Evolutionary conservation across 371 early-diverging fungal genomes (phyloP), one percentile per base, ranked within the genome.

Genomic region (Nematocida major): DNA sequence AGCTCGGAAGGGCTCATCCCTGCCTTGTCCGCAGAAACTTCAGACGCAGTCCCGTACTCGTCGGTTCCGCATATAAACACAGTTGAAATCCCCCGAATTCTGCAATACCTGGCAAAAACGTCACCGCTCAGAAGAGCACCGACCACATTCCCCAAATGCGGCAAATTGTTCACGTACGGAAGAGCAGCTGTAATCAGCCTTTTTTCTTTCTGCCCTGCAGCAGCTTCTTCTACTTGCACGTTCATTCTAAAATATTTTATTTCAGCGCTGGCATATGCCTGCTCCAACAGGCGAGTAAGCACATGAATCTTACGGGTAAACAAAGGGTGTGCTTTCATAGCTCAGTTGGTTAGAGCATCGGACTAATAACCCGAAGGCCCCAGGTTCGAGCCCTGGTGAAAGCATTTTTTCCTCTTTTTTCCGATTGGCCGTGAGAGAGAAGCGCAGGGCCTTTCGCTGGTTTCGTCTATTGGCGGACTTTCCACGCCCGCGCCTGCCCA

Each of bases 11-110:
- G 95, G 2, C 54, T 42, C 18, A 28, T 54, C 7, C 70, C 79
- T 28, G 62, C 67, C 9, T 78, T 67, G 34, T 96, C 84, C 3
- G 99, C 99, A 84, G 93, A 94, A 50, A 96, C 96, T 86, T 99
- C 99, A 2, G 97, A 97, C 11, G 99, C 95, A 30, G 99, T 99
- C 66, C 99, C 99, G 84, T 96, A 98, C 86, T 99, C 99, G 84
- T 99, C 99, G 1, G 99, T 97, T 78, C 99, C 99, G 85, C 95
- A 93, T 51, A 99, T 88, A 81, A 87, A 93, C n/a, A 93, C 83
- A 1, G 90, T 89, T 81, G 95, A 93, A 83, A 90, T 87, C n/a
- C 90, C 91, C 47, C 93, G 89, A 65, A 89, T 85, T 65, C 94
- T 93, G 67, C 89, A 91, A 86, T 89, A 98, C 84, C 96, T 88